Base-by-base conservation (phyloP, 208 protist genomes). In the Herpetomonas samuelpessoai region DNA sequence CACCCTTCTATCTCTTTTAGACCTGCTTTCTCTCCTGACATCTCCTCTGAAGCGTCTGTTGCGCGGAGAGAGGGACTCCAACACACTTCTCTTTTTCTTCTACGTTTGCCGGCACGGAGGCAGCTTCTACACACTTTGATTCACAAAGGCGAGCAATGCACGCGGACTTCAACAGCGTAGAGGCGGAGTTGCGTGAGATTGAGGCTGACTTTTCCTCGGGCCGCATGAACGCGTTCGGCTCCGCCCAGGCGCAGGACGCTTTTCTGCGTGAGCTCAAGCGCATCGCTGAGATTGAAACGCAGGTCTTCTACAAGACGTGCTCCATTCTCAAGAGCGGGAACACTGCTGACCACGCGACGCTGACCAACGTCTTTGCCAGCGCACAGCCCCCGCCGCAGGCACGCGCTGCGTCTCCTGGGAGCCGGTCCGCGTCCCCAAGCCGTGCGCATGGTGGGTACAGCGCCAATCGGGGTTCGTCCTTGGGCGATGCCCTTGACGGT, bases 211-310 rank as follows among this genome's bases (percentile, higher is more conserved):
- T 95, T 57, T 61, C 81, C 46, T 84, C 79, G 2, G 88, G 88
- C 24, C 74, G 79, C 47, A 92, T 92, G 86, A 91, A 92, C 57
- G 85, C 83, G 10, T 95, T 95, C 62, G 88, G 88, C 31, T 82
- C 66, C 44, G 53, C 72, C 3, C 49, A 49, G 3, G 86, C 77
- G 21, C 82, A 88, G 57, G 84, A 94, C 50, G 74, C 71, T 30
- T 88, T 94, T 45, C 59, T 92, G 19, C 74, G 84, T 9, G 85
- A 95, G 56, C 68, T 92, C 19, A 60, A 76, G 59, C 73, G 76
- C 30, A 95, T 95, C 60, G 75, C 83, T 0, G 83, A 92, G 27
- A 83, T 95, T 44, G 85, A 95, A 39, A 86, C 85, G 10, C 80
- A 95, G 47, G 81, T 95, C 0, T 95, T 92, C 62, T 91, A 92